Percentiles rank a stretch among this genome's conserved stretches.
phyloP scores from a whole-genome alignment of 108 stramenopile species.

The Poteriospumella lacustris region DNA sequence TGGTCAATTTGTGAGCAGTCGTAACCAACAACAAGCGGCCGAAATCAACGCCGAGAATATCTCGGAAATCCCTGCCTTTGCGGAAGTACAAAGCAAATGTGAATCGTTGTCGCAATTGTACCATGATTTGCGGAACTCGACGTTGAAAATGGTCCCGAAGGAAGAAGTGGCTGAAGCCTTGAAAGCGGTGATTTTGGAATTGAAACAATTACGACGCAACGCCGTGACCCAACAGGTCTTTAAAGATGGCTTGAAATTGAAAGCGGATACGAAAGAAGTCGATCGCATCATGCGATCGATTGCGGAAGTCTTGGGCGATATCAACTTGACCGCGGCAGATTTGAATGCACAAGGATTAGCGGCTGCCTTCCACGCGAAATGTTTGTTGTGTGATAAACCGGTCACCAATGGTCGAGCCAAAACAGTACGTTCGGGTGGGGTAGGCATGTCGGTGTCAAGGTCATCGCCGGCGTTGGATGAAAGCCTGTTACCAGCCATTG shows the following conservation, averaged over 20 bases:
- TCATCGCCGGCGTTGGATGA: too few relatives aligned
- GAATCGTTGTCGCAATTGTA: background rate
- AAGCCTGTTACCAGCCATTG: too few relatives aligned
- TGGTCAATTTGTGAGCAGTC: background rate
- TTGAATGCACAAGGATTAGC: background rate
- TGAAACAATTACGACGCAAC: background rate
- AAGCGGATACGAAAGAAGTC: background rate
- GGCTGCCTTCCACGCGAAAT: background rate
- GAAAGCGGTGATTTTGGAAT: background rate
- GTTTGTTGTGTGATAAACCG: conserved; percentile 1
- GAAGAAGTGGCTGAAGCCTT: conserved; percentile 5
- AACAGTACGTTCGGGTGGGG: too few relatives aligned
- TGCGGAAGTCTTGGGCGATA: background rate
- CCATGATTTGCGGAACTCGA: background rate
- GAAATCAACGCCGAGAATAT: background rate
- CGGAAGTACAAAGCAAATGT: background rate
- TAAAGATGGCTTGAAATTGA: background rate
- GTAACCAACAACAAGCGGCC: background rate
- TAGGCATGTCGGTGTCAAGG: too few relatives aligned
- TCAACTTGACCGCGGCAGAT: background rate
- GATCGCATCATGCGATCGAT: background rate
- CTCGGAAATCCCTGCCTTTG: background rate
- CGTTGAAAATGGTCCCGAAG: background rate
- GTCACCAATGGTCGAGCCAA: background rate
- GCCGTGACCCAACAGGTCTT: background rate